These are phyloP conservation scores for Tetrahymena thermophila DNA, from an alignment of 73 alveolate species.

Conservation along the genomic window DNA sequence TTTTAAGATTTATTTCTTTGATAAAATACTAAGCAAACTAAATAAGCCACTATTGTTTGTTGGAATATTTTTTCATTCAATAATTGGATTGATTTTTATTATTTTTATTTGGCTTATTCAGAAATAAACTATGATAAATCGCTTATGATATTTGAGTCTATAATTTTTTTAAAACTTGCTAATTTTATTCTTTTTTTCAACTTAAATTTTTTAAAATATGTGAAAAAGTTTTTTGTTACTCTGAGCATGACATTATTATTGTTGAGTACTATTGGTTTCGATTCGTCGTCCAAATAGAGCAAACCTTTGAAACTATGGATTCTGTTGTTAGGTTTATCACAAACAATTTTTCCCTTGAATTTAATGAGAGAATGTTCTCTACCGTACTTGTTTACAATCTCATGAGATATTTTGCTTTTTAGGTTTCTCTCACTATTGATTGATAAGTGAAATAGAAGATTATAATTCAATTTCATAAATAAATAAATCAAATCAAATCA, in stretches of 20 bases:
- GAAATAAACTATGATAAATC: no score
- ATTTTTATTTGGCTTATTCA: no score
- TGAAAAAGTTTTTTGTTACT: background rate
- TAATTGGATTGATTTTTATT: no score
- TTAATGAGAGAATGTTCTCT: constrained; percentile 29
- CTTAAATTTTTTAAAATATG: background rate
- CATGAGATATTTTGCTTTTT: constrained; percentile 29
- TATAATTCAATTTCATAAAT: background rate
- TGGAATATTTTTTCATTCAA: no score
- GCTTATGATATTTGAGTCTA: no score
- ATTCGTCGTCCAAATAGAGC: constrained; percentile 46
- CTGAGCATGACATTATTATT: constrained; percentile 14
- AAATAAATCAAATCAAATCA: background rate
- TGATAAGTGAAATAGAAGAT: background rate
- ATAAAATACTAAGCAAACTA: no score
- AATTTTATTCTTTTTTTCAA: no score
- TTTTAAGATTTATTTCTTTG: no score
- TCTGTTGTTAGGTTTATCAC: constrained; percentile 68
- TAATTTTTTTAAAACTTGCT: no score
- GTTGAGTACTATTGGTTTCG: constrained; percentile 42
- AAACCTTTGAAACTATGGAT: constrained; percentile 64
- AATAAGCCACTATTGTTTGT: no score
- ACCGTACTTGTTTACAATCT: constrained; percentile 19
- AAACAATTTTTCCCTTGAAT: constrained; percentile 45
- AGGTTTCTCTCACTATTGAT: constrained; percentile 33